A percentile compares a stretch with the other conserved stretches of the same genome.
Evolutionary conservation across 805 yeast genomes (phyloP).

Genomic region (Starmerella lactis-condensi): DNA sequence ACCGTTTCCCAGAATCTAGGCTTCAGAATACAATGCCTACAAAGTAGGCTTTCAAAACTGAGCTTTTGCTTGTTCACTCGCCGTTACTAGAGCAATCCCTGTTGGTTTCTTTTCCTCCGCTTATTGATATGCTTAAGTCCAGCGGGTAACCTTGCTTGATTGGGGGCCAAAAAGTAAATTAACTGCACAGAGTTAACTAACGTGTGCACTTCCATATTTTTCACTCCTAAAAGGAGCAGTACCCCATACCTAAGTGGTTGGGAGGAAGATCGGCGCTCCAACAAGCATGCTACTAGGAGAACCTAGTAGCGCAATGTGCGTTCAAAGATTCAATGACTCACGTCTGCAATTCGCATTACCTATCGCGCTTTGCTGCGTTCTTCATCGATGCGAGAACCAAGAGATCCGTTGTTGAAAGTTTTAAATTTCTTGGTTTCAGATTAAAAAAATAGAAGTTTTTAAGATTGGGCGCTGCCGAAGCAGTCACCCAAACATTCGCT

Average conservation of each 20-base stretch:
- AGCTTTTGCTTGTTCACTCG: constrained; percentile 28
- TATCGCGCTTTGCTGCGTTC: constrained; percentile 31
- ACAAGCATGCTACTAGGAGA: constrained; percentile 26
- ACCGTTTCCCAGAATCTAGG: constrained; percentile 22
- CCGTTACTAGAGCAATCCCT: constrained; percentile 31
- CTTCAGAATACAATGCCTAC: constrained; percentile 28
- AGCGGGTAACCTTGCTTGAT: constrained; percentile 28
- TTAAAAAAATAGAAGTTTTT: constrained; percentile 15
- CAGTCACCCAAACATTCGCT: constrained; percentile 10
- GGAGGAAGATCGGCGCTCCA: constrained; percentile 26
- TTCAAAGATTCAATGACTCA: constrained; percentile 31
- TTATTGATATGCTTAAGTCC: constrained; percentile 31
- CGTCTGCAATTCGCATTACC: constrained; percentile 27
- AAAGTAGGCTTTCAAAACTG: constrained; percentile 28
- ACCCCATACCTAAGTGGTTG: constrained; percentile 13
- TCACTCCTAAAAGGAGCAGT: constrained; percentile 21
- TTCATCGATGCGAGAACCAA: constrained; percentile 30
- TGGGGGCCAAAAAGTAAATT: constrained; percentile 24
- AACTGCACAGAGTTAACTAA: constrained; percentile 4
- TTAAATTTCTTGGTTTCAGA: constrained; percentile 6
- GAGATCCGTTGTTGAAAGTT: constrained; percentile 27
- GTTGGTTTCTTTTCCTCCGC: constrained; percentile 29
- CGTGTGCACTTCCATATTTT: constrained; percentile 22
- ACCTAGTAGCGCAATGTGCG: constrained; percentile 31
- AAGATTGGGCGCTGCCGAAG: constrained; percentile 12